Percentiles rank a stretch among this genome's conserved stretches.
These are phyloP conservation scores for Herpetospermum pedunculosum DNA, from an alignment of 306 rosid species.

Conservation along the genomic window DNA sequence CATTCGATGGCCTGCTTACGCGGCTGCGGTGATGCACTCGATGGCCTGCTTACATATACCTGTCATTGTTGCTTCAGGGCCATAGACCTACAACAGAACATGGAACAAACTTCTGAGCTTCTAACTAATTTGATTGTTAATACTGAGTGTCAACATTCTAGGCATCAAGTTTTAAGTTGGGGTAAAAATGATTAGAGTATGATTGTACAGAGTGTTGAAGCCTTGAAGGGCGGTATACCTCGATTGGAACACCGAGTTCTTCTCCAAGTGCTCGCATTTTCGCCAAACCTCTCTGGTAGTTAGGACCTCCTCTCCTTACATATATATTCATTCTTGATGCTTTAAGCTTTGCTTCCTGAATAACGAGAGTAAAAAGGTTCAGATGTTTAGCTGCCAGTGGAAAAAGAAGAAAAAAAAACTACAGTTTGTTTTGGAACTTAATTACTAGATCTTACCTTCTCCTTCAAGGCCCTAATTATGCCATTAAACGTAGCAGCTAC, in stretches of 20 bases:
- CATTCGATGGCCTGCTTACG: too few relatives aligned
- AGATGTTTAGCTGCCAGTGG: not conserved
- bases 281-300: conserved; percentile 83
- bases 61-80: conserved; percentile 15
- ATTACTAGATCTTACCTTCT: conserved; percentile 49
- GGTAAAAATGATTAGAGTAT: not conserved
- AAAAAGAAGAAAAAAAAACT: not conserved
- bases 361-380: not conserved
- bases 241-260: conserved; percentile 79
- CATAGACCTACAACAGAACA: conserved; percentile 4
- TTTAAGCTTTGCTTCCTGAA: conserved; percentile 75
- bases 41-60: conserved; percentile 13
- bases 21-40: too few relatives aligned
- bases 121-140: not conserved
- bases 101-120: not conserved
- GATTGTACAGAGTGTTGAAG: not conserved
- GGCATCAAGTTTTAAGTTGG: not conserved
- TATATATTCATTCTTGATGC: conserved; percentile 77
- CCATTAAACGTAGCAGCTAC: conserved; percentile 95
- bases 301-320: conserved; percentile 97
- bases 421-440: not conserved
- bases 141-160: not conserved
- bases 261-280: conserved; percentile 83
- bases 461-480: conserved; percentile 81
- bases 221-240: conserved; percentile 35